These are phyloP conservation scores for Paraurostyla sp. DNA, from an alignment of 73 alveolate genomes.

Conservation along the genomic window DNA sequence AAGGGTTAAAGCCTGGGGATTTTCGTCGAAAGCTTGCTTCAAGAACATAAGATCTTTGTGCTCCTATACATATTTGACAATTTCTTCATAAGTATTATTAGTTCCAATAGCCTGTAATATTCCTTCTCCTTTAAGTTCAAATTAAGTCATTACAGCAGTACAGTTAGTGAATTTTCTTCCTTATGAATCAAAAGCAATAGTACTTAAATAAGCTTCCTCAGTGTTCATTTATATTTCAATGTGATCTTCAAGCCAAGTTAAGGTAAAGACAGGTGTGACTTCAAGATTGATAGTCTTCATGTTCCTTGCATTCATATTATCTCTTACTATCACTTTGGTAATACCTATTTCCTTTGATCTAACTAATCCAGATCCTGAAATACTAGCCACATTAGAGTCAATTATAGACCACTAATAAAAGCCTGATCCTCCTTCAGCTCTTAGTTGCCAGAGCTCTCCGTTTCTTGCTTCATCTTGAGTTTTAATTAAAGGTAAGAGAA, in stretches of 20 bases:
- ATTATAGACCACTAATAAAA: constrained; percentile 62
- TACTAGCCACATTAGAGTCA: constrained; percentile 60
- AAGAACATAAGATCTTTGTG: constrained; percentile 39
- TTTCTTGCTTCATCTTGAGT: constrained; percentile 41
- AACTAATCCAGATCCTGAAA: constrained; percentile 57
- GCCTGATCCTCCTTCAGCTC: constrained; percentile 79
- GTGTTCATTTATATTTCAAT: constrained; percentile 33
- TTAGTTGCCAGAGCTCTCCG: constrained; percentile 69
- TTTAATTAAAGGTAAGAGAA: constrained; percentile 75
- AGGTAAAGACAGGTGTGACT: constrained; percentile 59
- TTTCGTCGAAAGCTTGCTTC: constrained; percentile 52
- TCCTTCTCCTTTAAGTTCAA: constrained; percentile 41
- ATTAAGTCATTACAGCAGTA: neutral
- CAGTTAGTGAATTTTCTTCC: constrained; percentile 79
- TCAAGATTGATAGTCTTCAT: constrained; percentile 51
- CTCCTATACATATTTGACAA: neutral
- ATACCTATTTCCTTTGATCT: constrained; percentile 71
- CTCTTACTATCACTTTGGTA: constrained; percentile 60
- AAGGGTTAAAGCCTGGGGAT: neutral
- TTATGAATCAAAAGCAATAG: constrained; percentile 61
- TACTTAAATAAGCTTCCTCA: constrained; percentile 23
- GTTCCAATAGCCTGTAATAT: neutral
- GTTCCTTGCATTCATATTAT: constrained; percentile 68
- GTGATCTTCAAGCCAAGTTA: constrained; percentile 79
- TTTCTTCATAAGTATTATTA: constrained; percentile 13